Base-by-base conservation (phyloP, 352 stramenopile species). In the Phytopythium ostracodes region DNA sequence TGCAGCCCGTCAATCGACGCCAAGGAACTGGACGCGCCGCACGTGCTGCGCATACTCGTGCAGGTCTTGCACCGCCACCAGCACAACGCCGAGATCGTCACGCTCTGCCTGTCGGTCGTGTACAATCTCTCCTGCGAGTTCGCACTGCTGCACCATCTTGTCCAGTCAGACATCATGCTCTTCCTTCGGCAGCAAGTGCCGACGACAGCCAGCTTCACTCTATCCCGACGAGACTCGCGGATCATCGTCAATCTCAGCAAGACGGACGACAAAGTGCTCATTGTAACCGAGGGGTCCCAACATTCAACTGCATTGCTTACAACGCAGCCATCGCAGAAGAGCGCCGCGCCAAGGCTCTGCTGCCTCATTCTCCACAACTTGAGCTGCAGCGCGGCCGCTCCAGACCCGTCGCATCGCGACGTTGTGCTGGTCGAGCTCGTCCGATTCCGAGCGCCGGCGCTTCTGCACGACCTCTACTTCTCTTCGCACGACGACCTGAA, bases 121-220 rank as follows among this genome's bases (percentile, higher is more conserved):
- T 93, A 93, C 72, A 93, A 93, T 35, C 56, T 91, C 18, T 89
- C 82, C 3, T 93, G 84, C 43, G 77, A 89, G 60, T 60, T 73
- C 11, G 43, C 46, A 4, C 69, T 82, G 1, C 61, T 92, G 2
- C 53, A 67, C 27, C 63, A 79, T 11, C 75, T 93, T 17, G 66
- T 91, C 12, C 61, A 73, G 25, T 67, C 75, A 1, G 75, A 89
- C 40, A 81, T 88, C 63, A 76, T 91, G 65, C 52, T 25, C 15
- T 86, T 89, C 52, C 56, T 91, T n/a, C 75, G 68, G 0, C 61
- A 76, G 20, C 73, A 81, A 56, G 65, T 87, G 0, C 75, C 80
- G 0, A 22, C 42, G 8, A 12, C 5, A n/a, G 29, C 33, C 40
- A 31, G 43, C 29, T 29, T 25, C 18, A 36, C 55, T 24, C 49